Conservation (phyloP, 2,329 filamentous ascomycete species). For the Aspergillus hiratsukae region DNA sequence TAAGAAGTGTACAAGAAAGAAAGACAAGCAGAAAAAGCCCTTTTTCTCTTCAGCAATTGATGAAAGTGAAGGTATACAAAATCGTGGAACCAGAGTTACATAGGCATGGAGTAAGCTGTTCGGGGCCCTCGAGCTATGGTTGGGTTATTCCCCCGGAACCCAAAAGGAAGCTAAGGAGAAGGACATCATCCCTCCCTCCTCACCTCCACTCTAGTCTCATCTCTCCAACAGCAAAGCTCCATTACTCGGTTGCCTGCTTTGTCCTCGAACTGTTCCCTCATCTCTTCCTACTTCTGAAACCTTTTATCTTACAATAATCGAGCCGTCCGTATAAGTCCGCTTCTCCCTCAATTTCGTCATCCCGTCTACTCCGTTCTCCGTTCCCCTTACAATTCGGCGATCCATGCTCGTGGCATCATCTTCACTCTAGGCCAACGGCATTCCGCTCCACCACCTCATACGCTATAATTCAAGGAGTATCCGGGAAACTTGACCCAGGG, state of each 20-base stretch:
- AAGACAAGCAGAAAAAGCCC: background rate
- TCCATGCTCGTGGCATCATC: slow-evolving; percentile 25
- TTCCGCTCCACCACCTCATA: slow-evolving; percentile 14
- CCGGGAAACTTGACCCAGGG: slow-evolving; percentile 13
- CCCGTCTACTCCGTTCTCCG: background rate
- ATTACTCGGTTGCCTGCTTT: background rate
- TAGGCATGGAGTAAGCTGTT: background rate
- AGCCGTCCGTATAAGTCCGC: background rate
- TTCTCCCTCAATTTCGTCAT: background rate
- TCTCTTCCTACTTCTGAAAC: background rate
- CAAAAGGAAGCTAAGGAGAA: background rate
- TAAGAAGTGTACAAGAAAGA: background rate
- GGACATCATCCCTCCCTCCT: background rate
- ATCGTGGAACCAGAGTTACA: background rate
- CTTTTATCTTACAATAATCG: background rate
- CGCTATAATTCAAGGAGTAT: slow-evolving; percentile 8
- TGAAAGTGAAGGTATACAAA: background rate
- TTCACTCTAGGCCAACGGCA: slow-evolving; percentile 21
- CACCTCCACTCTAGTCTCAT: background rate
- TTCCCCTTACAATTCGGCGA: slow-evolving; percentile 17
- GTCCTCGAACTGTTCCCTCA: background rate
- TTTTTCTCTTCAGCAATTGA: too few relatives aligned
- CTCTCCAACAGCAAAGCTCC: background rate
- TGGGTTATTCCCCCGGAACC: background rate
- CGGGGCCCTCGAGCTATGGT: background rate